A percentile compares a stretch with the other conserved stretches of the same genome.
These are phyloP conservation scores for Porcisia deanei DNA, from an alignment of 208 protist genomes.

Conservation along the genomic window DNA sequence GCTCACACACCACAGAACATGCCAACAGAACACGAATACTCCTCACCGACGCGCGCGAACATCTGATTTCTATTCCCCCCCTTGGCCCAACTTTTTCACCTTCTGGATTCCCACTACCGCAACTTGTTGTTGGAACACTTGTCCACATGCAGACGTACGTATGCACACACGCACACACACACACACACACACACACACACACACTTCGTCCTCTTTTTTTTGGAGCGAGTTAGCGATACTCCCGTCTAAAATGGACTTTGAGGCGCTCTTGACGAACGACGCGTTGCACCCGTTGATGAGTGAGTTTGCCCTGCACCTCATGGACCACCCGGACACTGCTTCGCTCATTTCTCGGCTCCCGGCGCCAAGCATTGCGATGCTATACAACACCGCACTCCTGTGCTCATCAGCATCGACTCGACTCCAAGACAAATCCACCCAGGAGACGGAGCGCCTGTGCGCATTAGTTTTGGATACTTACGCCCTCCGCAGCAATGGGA, in stretches of 20 bases:
- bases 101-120: not conserved
- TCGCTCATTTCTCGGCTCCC: constrained; percentile 22
- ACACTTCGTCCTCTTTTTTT: no score
- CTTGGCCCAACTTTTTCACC: not conserved
- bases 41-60: no score
- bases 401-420: not conserved
- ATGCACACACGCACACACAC: not conserved
- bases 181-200: not conserved
- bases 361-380: constrained; percentile 20
- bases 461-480: constrained; percentile 18
- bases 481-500: not conserved
- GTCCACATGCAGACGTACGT: not conserved
- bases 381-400: constrained; percentile 36
- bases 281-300: constrained; percentile 24
- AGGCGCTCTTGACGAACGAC: constrained; percentile 20
- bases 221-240: no score
- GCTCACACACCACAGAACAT: no score
- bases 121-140: no score
- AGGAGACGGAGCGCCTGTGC: constrained; percentile 20
- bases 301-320: constrained; percentile 25
- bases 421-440: not conserved
- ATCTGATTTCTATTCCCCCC: not conserved
- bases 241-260: constrained; percentile 22
- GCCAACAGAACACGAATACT: no score
- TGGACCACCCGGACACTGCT: constrained; percentile 26